Evolutionary conservation across 306 rosid genomes (phyloP), one percentile per base, ranked within the genome.

Genomic region (Psophocarpus tetragonolobus): DNA sequence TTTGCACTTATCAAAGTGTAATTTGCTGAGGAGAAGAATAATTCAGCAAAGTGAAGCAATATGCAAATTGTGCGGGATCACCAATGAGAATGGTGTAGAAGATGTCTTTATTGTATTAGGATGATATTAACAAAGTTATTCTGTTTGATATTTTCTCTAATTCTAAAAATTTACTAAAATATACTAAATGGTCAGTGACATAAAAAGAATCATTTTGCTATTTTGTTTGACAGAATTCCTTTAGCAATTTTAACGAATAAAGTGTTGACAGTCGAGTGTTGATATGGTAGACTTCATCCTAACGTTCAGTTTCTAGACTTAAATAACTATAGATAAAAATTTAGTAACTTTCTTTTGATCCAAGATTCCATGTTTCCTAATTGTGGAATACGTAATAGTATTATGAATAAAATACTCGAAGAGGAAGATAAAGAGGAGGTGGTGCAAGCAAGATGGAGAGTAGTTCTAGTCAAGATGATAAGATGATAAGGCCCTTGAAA

Each of bases 341-440:
- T 65, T 69, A 60, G 62, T 42, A 62, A 35, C 15, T 45, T 79
- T 79, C 42, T 72, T 57, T 62, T 33, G 69, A 77, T 33, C 81
- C 68, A 79, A 27, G 27, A 75, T 71, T 70, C 32, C 58, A 30
- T 39, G 57, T 72, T 64, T 60, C 65, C 58, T 35, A 29, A 60
- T 12, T 13, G 36, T 11, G 18, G 12, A 20, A 74, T 60, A 23
- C 30, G 13, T 62, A 72, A 47, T 44, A 64, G 35, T 44, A 33
- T 66, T 75, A 44, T 23, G n/a, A 71, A 70, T 45, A 71, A 42
- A 57, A 42, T 85, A 39, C 64, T 91, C 97, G 92, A 88, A 88
- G 99, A 95, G 86, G 92, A 94, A 76, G 92, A 88, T 86, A 88
- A 63, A 77, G 88, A 88, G 73, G 92, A 82, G 56, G 95, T 74